phyloP scores from a whole-genome alignment of 192 early-diverging fungal species.

The Gryganskiella cystojenkinii region DNA sequence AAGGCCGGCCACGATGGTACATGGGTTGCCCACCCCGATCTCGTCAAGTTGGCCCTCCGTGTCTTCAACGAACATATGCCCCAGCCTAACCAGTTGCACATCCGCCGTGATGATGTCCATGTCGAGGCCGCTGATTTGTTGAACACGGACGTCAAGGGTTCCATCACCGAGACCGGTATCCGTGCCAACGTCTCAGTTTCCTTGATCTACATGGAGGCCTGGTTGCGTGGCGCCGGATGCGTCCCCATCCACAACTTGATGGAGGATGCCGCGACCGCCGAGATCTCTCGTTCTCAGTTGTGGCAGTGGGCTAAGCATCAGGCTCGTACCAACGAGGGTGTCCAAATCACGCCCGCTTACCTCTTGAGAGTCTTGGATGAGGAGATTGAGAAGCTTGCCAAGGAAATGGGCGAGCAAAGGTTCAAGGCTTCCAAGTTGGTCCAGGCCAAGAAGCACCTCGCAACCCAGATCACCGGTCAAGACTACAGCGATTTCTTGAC shows the following conservation, averaged over 20 bases:
- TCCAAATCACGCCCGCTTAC: constrained; percentile 81
- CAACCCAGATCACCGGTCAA: constrained; percentile 81
- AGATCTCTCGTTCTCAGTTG: constrained; percentile 96
- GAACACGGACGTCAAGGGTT: constrained; percentile 75
- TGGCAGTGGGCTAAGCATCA: constrained; percentile 97
- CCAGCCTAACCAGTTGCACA: constrained; percentile 93
- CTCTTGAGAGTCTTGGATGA: constrained; percentile 86
- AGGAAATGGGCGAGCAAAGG: constrained; percentile 67
- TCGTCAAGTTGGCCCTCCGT: constrained; percentile 89
- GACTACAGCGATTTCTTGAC: constrained; percentile 96
- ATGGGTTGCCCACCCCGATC: constrained; percentile 97
- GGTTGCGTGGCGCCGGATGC: constrained; percentile 94
- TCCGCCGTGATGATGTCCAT: constrained; percentile 91
- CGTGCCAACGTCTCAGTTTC: constrained; percentile 94
- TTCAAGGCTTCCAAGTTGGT: constrained; percentile 75
- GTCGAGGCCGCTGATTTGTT: constrained; percentile 88
- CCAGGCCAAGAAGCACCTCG: constrained; percentile 76
- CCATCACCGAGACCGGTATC: constrained; percentile 90
- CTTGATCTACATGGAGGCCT: constrained; percentile 94
- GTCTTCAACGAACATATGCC: constrained; percentile 97
- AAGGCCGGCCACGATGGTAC: constrained; percentile 95
- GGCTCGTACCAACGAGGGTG: constrained; percentile 84
- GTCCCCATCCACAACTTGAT: constrained; percentile 98
- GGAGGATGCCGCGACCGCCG: constrained; percentile 99
- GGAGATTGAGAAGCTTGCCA: constrained; percentile 80